Evolutionary conservation across 192 early-diverging fungal species (phyloP).

Genomic region (Podila verticillata): DNA sequence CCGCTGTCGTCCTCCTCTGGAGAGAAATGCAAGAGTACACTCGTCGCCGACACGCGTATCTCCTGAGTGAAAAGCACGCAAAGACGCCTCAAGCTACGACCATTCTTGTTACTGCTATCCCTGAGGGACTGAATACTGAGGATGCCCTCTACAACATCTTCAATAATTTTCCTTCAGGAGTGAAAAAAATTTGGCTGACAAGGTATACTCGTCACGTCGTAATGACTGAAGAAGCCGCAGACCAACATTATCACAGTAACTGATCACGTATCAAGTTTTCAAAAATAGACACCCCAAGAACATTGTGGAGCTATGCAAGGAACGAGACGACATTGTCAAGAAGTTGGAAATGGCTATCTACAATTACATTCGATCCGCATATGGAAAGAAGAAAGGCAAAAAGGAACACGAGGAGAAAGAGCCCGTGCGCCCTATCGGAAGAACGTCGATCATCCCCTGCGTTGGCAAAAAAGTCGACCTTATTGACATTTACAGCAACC

Average conservation of each 20-base stretch:
- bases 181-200: conserved; percentile 70
- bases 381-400: conserved; percentile 22
- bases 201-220: conserved; percentile 47
- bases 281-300: conserved; percentile 56
- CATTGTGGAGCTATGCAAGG: conserved; percentile 56
- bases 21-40: conserved; percentile 69
- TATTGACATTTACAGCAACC: conserved; percentile 54
- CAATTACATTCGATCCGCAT: conserved; percentile 53
- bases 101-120: conserved; percentile 77
- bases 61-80: conserved; percentile 60
- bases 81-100: conserved; percentile 64
- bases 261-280: neutral
- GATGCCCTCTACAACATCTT: conserved; percentile 62
- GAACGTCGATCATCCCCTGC: conserved; percentile 52
- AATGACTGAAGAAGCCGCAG: conserved; percentile 10
- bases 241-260: neutral
- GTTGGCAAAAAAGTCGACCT: conserved; percentile 75
- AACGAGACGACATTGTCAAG: conserved; percentile 59
- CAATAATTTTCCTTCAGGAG: conserved; percentile 74
- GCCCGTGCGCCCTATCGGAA: conserved; percentile 63
- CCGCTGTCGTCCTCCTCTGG: conserved; percentile 61
- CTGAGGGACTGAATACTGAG: conserved; percentile 62
- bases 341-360: conserved; percentile 64
- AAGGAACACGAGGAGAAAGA: conserved; percentile 16
- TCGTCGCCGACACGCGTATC: conserved; percentile 70